phyloP scores from a whole-genome alignment of 192 early-diverging fungal genomes.

The Podila clonocystis region DNA sequence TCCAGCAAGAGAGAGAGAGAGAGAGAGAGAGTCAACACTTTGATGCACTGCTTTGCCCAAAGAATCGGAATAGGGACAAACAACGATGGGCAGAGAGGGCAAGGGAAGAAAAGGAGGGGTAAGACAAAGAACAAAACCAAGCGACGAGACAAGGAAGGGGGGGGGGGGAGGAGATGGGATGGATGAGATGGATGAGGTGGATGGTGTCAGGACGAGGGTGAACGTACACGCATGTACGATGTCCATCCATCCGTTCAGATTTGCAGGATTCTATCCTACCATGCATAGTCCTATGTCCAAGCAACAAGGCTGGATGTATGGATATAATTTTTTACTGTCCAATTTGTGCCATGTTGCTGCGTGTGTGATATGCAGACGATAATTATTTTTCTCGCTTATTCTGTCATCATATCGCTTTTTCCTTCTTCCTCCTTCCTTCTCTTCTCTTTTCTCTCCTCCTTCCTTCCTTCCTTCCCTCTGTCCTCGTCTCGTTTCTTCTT shows the following conservation, averaged over 20 bases:
- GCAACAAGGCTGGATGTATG: too few species aligned
- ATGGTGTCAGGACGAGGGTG: background rate
- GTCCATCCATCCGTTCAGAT: too few species aligned
- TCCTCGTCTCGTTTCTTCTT: background rate
- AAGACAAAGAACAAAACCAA: background rate
- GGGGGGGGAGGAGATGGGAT: background rate
- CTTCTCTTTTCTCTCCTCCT: background rate
- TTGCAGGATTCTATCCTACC: too few species aligned
- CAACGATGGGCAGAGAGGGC: background rate
- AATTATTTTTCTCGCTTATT: constrained; percentile 15
- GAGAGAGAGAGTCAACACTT: background rate
- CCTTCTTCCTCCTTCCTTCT: constrained; percentile 1
- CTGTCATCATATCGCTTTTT: constrained; percentile 26
- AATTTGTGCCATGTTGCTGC: too few species aligned
- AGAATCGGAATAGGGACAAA: background rate
- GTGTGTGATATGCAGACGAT: constrained; percentile 20
- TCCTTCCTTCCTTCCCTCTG: background rate
- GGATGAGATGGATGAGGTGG: background rate
- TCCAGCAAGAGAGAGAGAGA: background rate
- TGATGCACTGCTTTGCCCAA: background rate
- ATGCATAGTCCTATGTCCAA: too few species aligned
- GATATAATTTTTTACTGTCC: too few species aligned
- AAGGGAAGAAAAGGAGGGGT: background rate
- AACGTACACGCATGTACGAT: background rate
- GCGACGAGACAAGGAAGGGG: background rate